A percentile compares a stretch with the other conserved stretches of the same genome.
phyloP scores from a whole-genome alignment of 176 grass and related monocot genomes.

The Triticum urartu region DNA sequence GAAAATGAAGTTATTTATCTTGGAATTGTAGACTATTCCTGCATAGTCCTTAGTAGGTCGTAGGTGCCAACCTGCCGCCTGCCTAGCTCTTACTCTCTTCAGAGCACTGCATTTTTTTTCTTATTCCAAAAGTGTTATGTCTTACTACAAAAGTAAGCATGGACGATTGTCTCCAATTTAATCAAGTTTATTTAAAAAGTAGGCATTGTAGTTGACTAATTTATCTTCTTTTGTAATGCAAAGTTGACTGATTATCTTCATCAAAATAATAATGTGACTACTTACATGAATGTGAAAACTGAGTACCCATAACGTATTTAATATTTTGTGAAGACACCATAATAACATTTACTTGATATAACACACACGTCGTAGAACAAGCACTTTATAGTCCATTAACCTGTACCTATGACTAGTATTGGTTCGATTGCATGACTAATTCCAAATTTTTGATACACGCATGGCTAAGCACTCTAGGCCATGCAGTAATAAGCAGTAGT shows the following conservation, averaged over 20 bases:
- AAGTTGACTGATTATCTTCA: background rate
- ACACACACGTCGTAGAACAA: background rate
- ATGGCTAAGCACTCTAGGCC: background rate
- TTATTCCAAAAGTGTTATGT: background rate
- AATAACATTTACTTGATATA: slow-evolving; percentile 1
- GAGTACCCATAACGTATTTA: background rate
- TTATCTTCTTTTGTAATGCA: slow-evolving; percentile 1
- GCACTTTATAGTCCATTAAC: slow-evolving; percentile 7
- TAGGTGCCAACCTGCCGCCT: background rate
- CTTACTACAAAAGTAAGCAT: background rate
- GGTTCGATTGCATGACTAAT: background rate
- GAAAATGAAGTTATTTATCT: background rate
- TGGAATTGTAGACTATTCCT: background rate
- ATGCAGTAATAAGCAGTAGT: background rate
- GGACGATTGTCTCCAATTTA: background rate
- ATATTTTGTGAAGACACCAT: background rate
- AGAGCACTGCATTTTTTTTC: background rate
- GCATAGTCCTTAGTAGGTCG: background rate
- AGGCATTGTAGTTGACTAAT: background rate
- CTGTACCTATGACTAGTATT: background rate
- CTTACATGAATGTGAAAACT: background rate
- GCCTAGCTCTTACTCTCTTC: background rate
- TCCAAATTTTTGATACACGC: background rate
- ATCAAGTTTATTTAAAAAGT: background rate
- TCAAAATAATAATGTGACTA: background rate